Conservation (phyloP, 139 green algal genomes). For the Chlorella sp. region DNA sequence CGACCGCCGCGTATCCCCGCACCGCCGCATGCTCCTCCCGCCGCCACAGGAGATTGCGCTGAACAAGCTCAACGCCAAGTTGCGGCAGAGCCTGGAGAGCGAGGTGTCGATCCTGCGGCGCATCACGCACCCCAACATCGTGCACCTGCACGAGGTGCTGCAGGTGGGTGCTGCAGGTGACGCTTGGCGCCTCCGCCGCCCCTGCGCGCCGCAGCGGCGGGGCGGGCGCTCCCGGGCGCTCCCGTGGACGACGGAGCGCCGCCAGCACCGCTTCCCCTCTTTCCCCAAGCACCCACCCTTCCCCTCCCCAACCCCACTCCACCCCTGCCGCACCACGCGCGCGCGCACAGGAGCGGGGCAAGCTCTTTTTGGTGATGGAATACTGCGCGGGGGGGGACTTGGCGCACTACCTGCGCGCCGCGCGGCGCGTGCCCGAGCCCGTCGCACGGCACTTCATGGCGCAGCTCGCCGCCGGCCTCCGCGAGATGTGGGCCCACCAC, state of each 20-base stretch:
- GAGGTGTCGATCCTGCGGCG: conserved; percentile 87
- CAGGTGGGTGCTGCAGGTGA: conserved; percentile 56
- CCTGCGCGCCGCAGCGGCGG: too few species aligned
- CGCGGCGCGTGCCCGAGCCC: conserved; percentile 56
- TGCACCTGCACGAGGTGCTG: conserved; percentile 86
- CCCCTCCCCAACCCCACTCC: background rate
- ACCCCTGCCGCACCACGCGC: background rate
- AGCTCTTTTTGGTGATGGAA: conserved; percentile 92
- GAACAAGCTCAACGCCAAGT: conserved; percentile 85
- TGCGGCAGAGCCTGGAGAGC: conserved; percentile 84
- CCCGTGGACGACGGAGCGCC: too few species aligned
- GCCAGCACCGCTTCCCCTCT: background rate
- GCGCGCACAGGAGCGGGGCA: conserved; percentile 47
- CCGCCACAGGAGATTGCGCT: conserved; percentile 90
- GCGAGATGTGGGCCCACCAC: conserved; percentile 79
- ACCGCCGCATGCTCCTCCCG: too few species aligned
- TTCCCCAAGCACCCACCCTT: too few species aligned
- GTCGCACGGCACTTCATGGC: conserved; percentile 77
- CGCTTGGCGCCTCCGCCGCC: too few species aligned
- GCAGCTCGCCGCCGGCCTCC: conserved; percentile 87
- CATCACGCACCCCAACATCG: conserved; percentile 87
- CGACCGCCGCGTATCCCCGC: too few species aligned
- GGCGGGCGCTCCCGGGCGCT: too few species aligned
- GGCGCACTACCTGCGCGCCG: conserved; percentile 65
- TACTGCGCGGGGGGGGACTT: conserved; percentile 94